Evolutionary conservation across 2,329 filamentous ascomycete genomes (phyloP).

Genomic region (Fonsecaea nubica): DNA sequence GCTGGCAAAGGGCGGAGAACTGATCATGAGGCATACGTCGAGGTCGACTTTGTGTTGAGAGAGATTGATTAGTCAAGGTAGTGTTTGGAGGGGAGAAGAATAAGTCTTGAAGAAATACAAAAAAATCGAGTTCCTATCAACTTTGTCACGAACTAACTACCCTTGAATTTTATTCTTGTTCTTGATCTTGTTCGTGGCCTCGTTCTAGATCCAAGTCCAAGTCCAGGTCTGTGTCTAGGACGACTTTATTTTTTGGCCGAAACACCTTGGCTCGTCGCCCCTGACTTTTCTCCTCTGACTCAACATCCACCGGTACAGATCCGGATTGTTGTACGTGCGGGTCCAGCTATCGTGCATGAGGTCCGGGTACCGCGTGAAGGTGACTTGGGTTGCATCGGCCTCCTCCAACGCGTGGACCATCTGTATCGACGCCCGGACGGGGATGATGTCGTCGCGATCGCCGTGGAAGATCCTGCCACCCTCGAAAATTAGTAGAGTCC

Average conservation of each 20-base stretch:
- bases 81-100: not conserved
- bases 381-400: slow-evolving; percentile 21
- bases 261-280: slow-evolving; percentile 29
- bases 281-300: slow-evolving; percentile 17
- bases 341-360: slow-evolving; percentile 35
- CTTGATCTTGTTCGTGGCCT: not conserved
- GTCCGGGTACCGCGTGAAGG: slow-evolving; percentile 28
- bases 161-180: too few relatives aligned
- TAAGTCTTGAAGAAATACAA: not conserved
- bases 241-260: slow-evolving; percentile 28
- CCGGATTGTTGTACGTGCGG: slow-evolving; percentile 25
- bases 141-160: too few relatives aligned
- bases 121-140: not conserved
- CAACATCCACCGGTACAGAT: slow-evolving; percentile 33
- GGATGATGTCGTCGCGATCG: slow-evolving; percentile 31
- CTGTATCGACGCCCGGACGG: slow-evolving; percentile 24
- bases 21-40: not conserved
- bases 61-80: not conserved
- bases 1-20: not conserved
- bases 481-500: too few relatives aligned
- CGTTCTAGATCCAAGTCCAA: too few relatives aligned
- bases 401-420: slow-evolving; percentile 29
- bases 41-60: not conserved
- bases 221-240: not conserved
- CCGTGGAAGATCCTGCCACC: slow-evolving; percentile 29